Conservation (phyloP, 139 green algal genomes). For the Protoeuglena noctilucae region DNA sequence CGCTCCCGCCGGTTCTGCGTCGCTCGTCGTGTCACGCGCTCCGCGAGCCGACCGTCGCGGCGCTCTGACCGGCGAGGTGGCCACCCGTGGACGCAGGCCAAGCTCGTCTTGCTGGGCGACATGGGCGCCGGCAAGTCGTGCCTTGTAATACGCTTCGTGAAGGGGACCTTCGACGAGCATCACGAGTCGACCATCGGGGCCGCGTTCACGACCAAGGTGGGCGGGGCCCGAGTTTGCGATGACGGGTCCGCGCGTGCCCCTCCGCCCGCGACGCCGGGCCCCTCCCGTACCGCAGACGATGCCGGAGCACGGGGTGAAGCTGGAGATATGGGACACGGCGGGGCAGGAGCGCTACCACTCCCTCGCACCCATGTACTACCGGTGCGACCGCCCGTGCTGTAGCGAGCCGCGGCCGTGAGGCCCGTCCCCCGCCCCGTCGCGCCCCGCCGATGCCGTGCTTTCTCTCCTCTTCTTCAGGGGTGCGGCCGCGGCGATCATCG, state of each 20-base stretch:
- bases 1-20: too few species aligned
- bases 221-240: too few species aligned
- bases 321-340: slow-evolving; percentile 98
- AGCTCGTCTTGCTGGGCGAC: slow-evolving; percentile 88
- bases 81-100: too few species aligned
- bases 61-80: too few species aligned
- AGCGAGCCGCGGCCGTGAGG: background rate
- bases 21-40: too few species aligned
- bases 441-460: background rate
- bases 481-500: slow-evolving; percentile 84
- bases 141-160: slow-evolving; percentile 90
- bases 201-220: slow-evolving; percentile 97
- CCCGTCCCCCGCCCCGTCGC: background rate
- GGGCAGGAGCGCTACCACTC: slow-evolving; percentile 96
- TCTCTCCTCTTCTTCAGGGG: slow-evolving; percentile 29
- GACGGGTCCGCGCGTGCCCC: too few species aligned
- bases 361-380: slow-evolving; percentile 98
- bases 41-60: too few species aligned
- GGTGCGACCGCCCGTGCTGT: slow-evolving; percentile 18
- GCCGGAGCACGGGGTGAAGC: slow-evolving; percentile 88
- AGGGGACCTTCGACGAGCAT: slow-evolving; percentile 94
- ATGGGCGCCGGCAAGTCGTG: slow-evolving; percentile 92
- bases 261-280: too few species aligned
- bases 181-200: slow-evolving; percentile 96
- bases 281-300: too few species aligned